Conservation (phyloP, 1,139 yeast genomes). For the Saccharomyces hybrid region DNA sequence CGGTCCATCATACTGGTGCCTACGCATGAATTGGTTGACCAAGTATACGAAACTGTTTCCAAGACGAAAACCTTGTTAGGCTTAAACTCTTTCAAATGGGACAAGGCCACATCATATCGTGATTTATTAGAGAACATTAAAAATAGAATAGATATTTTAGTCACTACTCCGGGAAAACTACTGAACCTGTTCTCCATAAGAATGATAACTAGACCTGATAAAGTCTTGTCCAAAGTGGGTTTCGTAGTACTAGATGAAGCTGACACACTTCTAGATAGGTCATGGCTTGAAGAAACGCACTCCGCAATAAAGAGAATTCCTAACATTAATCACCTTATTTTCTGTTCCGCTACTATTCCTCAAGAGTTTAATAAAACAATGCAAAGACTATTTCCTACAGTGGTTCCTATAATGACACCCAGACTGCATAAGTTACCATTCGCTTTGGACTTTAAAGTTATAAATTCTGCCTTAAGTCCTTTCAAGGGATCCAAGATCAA, state of each 20-base stretch:
- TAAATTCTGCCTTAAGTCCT: slow-evolving; percentile 70
- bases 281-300: slow-evolving; percentile 68
- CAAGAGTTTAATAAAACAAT: slow-evolving; percentile 62
- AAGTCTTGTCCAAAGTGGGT: slow-evolving; percentile 41
- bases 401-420: slow-evolving; percentile 69
- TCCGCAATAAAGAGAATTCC: slow-evolving; percentile 46
- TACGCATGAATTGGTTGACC: slow-evolving; percentile 81
- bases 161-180: slow-evolving; percentile 77
- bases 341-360: slow-evolving; percentile 91
- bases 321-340: slow-evolving; percentile 54
- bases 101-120: slow-evolving; percentile 41
- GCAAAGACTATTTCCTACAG: slow-evolving; percentile 54
- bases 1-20: slow-evolving; percentile 75
- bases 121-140: slow-evolving; percentile 44
- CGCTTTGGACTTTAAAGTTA: slow-evolving; percentile 59
- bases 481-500: slow-evolving; percentile 76
- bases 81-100: slow-evolving; percentile 54
- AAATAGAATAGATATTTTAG: slow-evolving; percentile 61
- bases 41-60: slow-evolving; percentile 52
- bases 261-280: slow-evolving; percentile 80
- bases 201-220: slow-evolving; percentile 43
- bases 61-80: slow-evolving; percentile 38
- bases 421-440: slow-evolving; percentile 76
- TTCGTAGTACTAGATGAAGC: slow-evolving; percentile 90
- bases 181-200: slow-evolving; percentile 39